These are phyloP conservation scores for Mycena kentingensis DNA, from an alignment of 768 basidiomycete genomes.

Conservation along the genomic window DNA sequence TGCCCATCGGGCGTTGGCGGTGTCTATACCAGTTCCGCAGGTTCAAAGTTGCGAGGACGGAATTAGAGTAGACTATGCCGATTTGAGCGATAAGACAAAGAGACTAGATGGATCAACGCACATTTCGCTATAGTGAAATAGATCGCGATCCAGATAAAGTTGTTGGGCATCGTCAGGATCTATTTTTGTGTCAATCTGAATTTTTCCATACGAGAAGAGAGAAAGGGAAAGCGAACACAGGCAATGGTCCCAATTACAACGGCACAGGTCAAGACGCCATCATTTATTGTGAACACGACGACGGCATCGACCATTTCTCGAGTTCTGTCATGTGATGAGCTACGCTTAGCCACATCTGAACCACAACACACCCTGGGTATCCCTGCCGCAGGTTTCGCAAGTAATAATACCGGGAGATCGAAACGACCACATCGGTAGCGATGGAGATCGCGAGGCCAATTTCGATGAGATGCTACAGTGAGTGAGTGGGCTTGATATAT, in stretches of 20 bases:
- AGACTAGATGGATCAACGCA: too few relatives aligned
- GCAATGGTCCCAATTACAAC: background rate
- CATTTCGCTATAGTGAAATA: background rate
- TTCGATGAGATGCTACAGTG: background rate
- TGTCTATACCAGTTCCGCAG: background rate
- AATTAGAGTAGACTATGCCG: background rate
- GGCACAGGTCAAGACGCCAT: background rate
- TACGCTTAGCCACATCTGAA: background rate
- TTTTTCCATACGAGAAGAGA: too few relatives aligned
- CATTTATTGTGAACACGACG: background rate
- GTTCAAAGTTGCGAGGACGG: background rate
- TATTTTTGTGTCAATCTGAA: too few relatives aligned
- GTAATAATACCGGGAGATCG: background rate
- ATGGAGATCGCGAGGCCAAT: background rate
- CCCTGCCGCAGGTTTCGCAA: background rate
- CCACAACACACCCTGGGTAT: background rate
- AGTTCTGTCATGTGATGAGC: background rate
- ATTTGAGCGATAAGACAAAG: background rate
- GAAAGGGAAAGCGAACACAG: background rate
- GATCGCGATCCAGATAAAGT: background rate
- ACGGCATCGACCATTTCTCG: conserved; percentile 1
- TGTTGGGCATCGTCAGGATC: background rate
- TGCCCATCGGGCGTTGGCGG: background rate
- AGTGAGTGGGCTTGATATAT: background rate
- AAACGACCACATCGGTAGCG: background rate